These are phyloP conservation scores for Salix brachista DNA, from an alignment of 345 rosid species.

Conservation along the genomic window DNA sequence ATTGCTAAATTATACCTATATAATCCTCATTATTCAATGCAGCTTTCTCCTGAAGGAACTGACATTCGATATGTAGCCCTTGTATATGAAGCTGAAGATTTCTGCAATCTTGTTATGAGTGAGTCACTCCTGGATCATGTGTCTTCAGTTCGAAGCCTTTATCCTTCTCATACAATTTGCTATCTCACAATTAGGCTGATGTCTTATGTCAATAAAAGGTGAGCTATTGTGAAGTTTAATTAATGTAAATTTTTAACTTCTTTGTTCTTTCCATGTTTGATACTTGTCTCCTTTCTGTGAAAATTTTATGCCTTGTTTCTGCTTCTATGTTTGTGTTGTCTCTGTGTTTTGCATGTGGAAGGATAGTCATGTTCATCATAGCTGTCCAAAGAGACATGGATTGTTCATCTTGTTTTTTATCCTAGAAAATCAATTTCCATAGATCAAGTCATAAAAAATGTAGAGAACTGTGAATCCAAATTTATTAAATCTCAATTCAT, in stretches of 20 bases:
- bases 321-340: background rate
- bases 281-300: background rate
- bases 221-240: constrained; percentile 1
- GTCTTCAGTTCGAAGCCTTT: constrained; percentile 51
- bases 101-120: constrained; percentile 63
- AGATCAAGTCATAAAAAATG: too few relatives aligned
- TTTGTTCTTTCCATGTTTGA: background rate
- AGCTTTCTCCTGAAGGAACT: constrained; percentile 50
- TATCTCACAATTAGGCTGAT: constrained; percentile 76
- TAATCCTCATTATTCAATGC: constrained; percentile 24
- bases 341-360: background rate
- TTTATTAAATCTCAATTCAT: too few relatives aligned
- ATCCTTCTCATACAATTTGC: constrained; percentile 81
- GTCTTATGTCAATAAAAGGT: constrained; percentile 80
- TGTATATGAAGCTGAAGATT: constrained; percentile 75
- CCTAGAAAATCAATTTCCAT: too few relatives aligned
- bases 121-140: constrained; percentile 53
- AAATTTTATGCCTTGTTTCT: background rate
- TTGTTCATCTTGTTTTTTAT: too few relatives aligned
- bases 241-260: background rate
- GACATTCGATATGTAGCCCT: constrained; percentile 58
- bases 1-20: too few relatives aligned
- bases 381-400: too few relatives aligned
- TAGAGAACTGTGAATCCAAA: too few relatives aligned
- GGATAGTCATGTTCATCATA: background rate